These are phyloP conservation scores for Cyberlindnera galapagoensis DNA, from an alignment of 805 yeast species.

Conservation along the genomic window DNA sequence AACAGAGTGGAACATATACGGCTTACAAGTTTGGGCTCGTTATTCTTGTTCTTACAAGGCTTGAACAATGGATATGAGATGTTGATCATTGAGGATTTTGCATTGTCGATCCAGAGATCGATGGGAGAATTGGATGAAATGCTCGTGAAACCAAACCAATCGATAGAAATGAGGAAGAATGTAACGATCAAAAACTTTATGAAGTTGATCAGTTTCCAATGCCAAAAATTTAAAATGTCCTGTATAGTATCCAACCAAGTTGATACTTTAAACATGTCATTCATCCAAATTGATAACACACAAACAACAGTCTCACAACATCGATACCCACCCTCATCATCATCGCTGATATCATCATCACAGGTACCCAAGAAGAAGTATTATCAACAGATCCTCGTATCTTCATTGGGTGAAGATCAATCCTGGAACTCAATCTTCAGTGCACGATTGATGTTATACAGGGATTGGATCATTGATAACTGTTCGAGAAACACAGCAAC, in stretches of 20 bases:
- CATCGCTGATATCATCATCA: conserved; percentile 4
- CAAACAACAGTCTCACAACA: neutral
- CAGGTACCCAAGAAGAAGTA: conserved; percentile 5
- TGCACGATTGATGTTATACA: conserved; percentile 19
- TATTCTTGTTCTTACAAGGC: conserved; percentile 13
- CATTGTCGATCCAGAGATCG: conserved; percentile 10
- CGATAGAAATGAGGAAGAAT: conserved; percentile 7
- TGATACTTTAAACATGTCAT: conserved; percentile 17
- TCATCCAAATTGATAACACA: conserved; percentile 12
- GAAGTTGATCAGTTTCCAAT: conserved; percentile 13
- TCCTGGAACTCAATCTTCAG: conserved; percentile 15
- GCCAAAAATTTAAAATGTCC: conserved; percentile 13
- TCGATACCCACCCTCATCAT: conserved; percentile 1
- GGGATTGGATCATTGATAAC: conserved; percentile 15
- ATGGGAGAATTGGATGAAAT: conserved; percentile 10
- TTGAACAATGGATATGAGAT: conserved; percentile 9
- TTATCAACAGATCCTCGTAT: conserved; percentile 18
- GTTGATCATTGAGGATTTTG: conserved; percentile 21
- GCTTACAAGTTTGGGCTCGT: conserved; percentile 5
- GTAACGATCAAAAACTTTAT: conserved; percentile 9
- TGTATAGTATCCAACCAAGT: conserved; percentile 15
- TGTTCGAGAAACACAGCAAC: conserved; percentile 5
- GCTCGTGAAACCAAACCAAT: conserved; percentile 3
- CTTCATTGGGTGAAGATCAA: conserved; percentile 18
- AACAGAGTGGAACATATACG: conserved; percentile 5